Percentiles rank a stretch among this genome's conserved stretches.
Evolutionary conservation across 1,284 basidiomycete genomes (phyloP).

Genomic region (Flammula alnicola): DNA sequence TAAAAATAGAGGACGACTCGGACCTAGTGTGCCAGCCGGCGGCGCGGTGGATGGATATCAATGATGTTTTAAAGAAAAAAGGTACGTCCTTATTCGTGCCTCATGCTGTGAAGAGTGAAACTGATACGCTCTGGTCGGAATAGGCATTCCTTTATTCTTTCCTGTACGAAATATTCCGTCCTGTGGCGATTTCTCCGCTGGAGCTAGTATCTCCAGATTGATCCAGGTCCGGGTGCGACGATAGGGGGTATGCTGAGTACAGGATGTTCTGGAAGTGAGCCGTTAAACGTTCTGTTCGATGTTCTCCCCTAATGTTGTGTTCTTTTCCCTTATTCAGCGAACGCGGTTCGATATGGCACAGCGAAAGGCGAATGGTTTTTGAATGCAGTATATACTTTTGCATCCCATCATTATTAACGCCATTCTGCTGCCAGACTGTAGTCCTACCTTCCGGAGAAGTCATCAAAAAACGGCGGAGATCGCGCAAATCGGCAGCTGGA

Average conservation of each 20-base stretch:
- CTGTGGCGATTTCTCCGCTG: neutral
- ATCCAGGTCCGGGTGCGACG: constrained; percentile 80
- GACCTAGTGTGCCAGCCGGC: constrained; percentile 86
- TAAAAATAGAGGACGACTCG: constrained; percentile 67
- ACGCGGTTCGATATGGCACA: constrained; percentile 89
- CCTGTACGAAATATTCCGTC: constrained; percentile 57
- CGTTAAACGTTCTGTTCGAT: constrained; percentile 6
- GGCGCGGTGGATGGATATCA: constrained; percentile 87
- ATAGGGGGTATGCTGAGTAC: constrained; percentile 94
- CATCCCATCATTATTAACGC: neutral
- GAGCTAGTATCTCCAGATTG: constrained; percentile 51
- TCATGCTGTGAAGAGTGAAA: neutral
- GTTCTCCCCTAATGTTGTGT: constrained; percentile 4
- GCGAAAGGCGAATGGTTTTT: constrained; percentile 85
- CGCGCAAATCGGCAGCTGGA: constrained; percentile 89
- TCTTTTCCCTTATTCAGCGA: constrained; percentile 61
- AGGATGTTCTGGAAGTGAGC: constrained; percentile 77
- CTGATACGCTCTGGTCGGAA: neutral
- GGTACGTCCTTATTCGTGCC: constrained; percentile 38
- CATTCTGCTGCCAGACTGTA: constrained; percentile 61
- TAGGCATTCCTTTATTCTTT: constrained; percentile 75
- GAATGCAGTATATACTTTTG: constrained; percentile 57
- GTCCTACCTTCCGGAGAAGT: constrained; percentile 91
- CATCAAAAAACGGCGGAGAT: constrained; percentile 87
- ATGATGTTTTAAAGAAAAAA: constrained; percentile 71